Evolutionary conservation across 2,329 filamentous ascomycete genomes (phyloP).

Genomic region (Penicillium sp.): DNA sequence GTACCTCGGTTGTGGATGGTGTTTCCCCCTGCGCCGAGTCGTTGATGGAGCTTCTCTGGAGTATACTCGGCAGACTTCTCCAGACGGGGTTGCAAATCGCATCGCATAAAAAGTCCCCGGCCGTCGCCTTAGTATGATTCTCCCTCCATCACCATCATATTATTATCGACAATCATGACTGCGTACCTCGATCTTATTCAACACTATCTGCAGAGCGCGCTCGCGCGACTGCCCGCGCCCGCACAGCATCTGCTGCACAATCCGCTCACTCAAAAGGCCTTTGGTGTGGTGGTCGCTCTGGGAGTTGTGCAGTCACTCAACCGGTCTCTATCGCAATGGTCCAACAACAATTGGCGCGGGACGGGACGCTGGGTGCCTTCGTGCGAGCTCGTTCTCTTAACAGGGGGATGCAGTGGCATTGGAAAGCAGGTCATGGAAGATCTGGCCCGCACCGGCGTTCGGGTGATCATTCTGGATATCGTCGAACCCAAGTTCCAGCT

Average conservation of each 20-base stretch:
- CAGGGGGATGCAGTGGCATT: conserved; percentile 40
- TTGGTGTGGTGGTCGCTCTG: conserved; percentile 24
- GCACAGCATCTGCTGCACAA: conserved; percentile 29
- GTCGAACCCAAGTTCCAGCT: conserved; percentile 33
- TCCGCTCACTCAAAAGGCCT: conserved; percentile 29
- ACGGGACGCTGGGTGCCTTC: conserved; percentile 25
- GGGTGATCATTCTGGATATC: conserved; percentile 39
- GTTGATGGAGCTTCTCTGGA: too few species aligned
- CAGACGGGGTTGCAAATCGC: too few species aligned
- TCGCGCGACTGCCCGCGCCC: conserved; percentile 27
- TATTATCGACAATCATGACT: not conserved
- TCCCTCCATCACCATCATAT: not conserved
- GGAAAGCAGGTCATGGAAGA: conserved; percentile 38
- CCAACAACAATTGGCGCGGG: conserved; percentile 32
- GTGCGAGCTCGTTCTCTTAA: conserved; percentile 37
- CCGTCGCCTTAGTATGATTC: not conserved
- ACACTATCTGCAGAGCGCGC: conserved; percentile 25
- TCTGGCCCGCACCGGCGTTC: conserved; percentile 28
- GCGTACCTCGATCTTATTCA: conserved; percentile 19
- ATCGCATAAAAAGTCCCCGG: not conserved
- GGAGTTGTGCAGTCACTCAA: conserved; percentile 30
- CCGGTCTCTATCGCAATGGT: conserved; percentile 28
- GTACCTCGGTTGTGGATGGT: too few species aligned
- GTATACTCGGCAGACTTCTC: too few species aligned
- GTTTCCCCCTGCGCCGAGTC: too few species aligned